phyloP scores from a whole-genome alignment of 2,329 filamentous ascomycete species.

The Magnaporthales sp. region DNA sequence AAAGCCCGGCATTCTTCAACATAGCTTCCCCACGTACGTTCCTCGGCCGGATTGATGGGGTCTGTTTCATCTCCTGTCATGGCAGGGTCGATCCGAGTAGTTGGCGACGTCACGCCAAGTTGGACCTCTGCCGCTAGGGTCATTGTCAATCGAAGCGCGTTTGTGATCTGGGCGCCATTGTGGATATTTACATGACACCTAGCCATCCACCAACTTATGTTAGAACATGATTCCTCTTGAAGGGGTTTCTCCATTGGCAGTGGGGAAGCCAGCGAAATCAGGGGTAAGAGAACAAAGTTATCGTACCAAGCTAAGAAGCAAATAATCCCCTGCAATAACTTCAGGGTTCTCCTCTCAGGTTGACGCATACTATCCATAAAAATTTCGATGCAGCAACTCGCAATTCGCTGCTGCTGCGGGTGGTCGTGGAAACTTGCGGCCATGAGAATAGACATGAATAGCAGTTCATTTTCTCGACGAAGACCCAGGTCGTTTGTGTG shows the following conservation, averaged over 20 bases:
- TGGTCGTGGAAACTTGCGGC: background rate
- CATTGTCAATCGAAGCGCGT: background rate
- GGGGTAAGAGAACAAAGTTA: background rate
- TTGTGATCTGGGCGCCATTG: background rate
- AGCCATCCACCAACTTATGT: background rate
- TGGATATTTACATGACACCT: background rate
- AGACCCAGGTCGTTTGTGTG: background rate
- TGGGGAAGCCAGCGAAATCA: background rate
- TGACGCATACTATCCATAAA: background rate
- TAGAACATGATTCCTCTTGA: background rate
- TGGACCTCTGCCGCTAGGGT: background rate
- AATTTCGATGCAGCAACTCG: background rate
- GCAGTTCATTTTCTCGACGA: background rate
- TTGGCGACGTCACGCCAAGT: background rate
- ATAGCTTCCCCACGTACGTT: background rate
- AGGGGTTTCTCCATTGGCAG: background rate
- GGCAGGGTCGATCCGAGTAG: background rate
- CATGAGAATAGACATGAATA: conserved; percentile 1
- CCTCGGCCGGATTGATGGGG: background rate
- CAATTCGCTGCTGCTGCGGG: background rate
- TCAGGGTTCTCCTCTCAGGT: background rate
- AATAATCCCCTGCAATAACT: background rate
- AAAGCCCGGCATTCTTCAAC: conserved; percentile 30
- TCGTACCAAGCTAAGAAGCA: conserved; percentile 2
- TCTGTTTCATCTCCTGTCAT: background rate